These are phyloP conservation scores for Amaranthus palmeri DNA, from an alignment of 148 eudicot genomes.

Conservation along the genomic window DNA sequence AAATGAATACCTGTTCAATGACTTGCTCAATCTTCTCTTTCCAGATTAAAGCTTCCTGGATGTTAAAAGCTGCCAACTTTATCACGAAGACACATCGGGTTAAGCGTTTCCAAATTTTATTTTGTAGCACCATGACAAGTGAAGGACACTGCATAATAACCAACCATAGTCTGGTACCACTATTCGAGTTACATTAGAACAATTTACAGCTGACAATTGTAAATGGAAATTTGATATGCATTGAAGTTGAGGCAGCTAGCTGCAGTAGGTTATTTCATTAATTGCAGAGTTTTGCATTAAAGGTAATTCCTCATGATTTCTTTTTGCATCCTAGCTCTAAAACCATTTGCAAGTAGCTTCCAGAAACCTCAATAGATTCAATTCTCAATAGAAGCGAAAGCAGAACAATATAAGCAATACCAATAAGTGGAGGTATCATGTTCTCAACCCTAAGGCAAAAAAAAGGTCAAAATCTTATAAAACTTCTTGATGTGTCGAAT, in stretches of 20 bases:
- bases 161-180: slow-evolving; percentile 8
- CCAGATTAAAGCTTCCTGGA: slow-evolving; percentile 97
- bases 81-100: slow-evolving; percentile 31
- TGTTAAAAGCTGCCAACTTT: slow-evolving; percentile 99
- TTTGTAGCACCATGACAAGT: slow-evolving; percentile 8
- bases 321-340: too few species aligned
- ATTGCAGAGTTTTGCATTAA: background rate
- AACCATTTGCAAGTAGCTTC: background rate
- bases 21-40: slow-evolving; percentile 95
- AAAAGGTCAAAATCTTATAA: background rate
- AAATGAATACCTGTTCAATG: slow-evolving; percentile 73
- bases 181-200: slow-evolving; percentile 15
- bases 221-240: background rate
- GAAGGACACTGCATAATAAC: slow-evolving; percentile 14
- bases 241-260: slow-evolving; percentile 9
- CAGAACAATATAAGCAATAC: background rate
- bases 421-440: background rate
- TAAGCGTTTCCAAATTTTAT: slow-evolving; percentile 6
- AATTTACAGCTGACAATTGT: slow-evolving; percentile 4
- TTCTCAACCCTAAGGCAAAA: background rate
- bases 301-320: too few species aligned
- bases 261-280: background rate
- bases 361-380: background rate
- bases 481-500: background rate
- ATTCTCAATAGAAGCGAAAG: background rate